These are phyloP conservation scores for Rhizopogon sp. DNA, from an alignment of 768 basidiomycete species.

Conservation along the genomic window DNA sequence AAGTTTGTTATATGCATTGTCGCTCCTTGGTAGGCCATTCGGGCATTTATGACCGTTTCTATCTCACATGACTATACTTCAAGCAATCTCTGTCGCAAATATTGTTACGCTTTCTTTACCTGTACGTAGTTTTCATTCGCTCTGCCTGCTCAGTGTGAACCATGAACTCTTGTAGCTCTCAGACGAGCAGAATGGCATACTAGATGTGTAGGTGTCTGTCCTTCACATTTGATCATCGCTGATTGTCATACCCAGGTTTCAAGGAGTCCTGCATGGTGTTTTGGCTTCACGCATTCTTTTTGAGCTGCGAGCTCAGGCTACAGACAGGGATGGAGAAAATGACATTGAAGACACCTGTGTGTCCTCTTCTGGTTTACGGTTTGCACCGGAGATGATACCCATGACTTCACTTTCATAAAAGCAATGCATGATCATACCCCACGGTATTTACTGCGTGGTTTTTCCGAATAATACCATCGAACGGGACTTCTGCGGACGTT, in stretches of 20 bases:
- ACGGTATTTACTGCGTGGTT: not conserved
- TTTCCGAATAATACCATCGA: no score
- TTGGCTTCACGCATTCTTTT: constrained; percentile 11
- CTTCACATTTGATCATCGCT: not conserved
- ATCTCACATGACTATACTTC: not conserved
- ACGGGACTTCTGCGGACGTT: no score
- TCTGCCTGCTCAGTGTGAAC: not conserved
- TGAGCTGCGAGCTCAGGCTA: not conserved
- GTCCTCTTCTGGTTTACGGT: not conserved
- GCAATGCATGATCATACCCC: constrained; percentile 4
- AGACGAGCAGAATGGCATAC: constrained; percentile 4
- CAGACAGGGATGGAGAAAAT: not conserved
- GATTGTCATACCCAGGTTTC: not conserved
- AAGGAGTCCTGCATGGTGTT: constrained; percentile 8
- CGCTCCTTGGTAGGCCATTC: constrained; percentile 3
- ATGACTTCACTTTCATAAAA: not conserved
- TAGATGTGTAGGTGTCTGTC: constrained; percentile 4
- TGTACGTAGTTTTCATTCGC: not conserved
- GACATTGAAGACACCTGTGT: not conserved
- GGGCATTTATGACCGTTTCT: not conserved
- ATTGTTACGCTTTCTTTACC: constrained; percentile 4
- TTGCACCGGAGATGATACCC: not conserved
- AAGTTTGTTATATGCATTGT: constrained; percentile 7
- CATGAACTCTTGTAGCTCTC: not conserved
- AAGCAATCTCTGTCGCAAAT: constrained; percentile 5